phyloP scores from a whole-genome alignment of 352 stramenopile genomes.

The Phytophthora pluvialis region DNA sequence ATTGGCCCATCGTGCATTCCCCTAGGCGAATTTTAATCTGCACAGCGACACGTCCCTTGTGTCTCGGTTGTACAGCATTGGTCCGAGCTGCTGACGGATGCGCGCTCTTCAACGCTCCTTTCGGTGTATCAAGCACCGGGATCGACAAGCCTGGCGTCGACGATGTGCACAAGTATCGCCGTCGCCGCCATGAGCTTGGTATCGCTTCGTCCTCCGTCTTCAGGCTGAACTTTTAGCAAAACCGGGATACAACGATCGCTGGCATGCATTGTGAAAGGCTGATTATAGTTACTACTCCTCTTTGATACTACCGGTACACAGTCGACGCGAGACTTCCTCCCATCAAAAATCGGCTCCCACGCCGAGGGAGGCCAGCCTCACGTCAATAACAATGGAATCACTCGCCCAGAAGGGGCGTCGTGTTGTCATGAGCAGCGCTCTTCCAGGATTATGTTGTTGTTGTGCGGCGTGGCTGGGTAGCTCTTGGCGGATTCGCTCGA shows the following conservation, averaged over 20 bases:
- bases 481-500: constrained; percentile 30
- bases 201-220: neutral
- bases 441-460: constrained; percentile 36
- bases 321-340: constrained; percentile 6
- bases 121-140: neutral
- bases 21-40: no score
- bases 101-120: constrained; percentile 1
- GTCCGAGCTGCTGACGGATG: neutral
- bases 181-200: neutral
- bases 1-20: no score
- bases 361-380: constrained; percentile 8
- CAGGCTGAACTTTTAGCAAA: neutral
- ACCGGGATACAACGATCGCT: neutral
- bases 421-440: constrained; percentile 38
- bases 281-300: constrained; percentile 26
- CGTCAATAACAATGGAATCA: constrained; percentile 30
- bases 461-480: constrained; percentile 26
- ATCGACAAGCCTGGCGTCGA: constrained; percentile 11
- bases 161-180: no score
- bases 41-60: no score
- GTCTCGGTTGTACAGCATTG: no score
- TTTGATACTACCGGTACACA: constrained; percentile 19
- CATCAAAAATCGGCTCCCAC: constrained; percentile 20
- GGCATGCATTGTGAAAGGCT: constrained; percentile 6
- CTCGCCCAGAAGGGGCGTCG: constrained; percentile 19